Percentiles rank a stretch among this genome's conserved stretches.
phyloP scores from a whole-genome alignment of 78 protist genomes.

The Guillardia theta region DNA sequence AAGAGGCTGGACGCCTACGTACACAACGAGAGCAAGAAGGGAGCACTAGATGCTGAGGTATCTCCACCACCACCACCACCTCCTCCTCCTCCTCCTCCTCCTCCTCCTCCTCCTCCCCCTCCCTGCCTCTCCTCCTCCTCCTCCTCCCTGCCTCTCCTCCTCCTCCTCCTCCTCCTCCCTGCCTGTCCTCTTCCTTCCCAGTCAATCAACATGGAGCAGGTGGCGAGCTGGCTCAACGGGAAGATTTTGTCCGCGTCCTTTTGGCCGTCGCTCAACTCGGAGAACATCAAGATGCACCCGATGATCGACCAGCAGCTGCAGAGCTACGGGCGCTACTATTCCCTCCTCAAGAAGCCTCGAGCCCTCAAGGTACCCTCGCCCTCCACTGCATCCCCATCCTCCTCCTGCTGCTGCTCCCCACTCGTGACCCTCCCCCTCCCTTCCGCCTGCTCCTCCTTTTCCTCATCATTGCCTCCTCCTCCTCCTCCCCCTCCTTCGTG shows the following conservation, averaged over 20 bases:
- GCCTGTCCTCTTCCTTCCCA: background rate
- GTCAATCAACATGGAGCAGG: too few relatives aligned
- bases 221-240: background rate
- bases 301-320: background rate
- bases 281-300: background rate
- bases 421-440: too few relatives aligned
- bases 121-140: background rate
- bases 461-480: too few relatives aligned
- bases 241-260: conserved; percentile 1
- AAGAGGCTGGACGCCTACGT: background rate
- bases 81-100: background rate
- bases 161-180: background rate
- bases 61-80: background rate
- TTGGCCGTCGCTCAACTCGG: background rate
- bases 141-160: background rate
- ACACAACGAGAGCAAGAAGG: background rate
- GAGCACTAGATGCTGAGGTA: background rate
- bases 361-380: too few relatives aligned
- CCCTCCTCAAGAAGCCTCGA: conserved; percentile 19
- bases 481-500: too few relatives aligned
- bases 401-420: too few relatives aligned
- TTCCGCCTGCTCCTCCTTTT: too few relatives aligned
- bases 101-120: background rate
- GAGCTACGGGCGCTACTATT: background rate
- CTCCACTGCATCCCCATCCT: too few relatives aligned